phyloP scores from a whole-genome alignment of 2,329 filamentous ascomycete species.

The Periconia sp. region DNA sequence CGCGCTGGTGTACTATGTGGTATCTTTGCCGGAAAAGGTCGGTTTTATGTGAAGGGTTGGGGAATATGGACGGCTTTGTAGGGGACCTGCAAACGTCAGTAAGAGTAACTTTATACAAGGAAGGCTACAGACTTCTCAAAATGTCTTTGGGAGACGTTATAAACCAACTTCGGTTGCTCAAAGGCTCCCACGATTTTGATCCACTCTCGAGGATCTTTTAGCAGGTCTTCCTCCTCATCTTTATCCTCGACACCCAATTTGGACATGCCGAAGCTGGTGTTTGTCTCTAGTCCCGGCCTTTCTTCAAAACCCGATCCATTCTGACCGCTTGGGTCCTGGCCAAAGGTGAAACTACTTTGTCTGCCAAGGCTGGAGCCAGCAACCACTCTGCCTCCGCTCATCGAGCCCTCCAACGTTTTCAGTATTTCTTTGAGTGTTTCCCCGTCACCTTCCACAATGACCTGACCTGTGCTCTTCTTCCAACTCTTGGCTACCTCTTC shows the following conservation, averaged over 20 bases:
- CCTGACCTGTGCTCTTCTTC: conserved; percentile 86
- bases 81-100: conserved; percentile 38
- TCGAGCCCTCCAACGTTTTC: conserved; percentile 80
- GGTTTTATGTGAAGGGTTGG: conserved; percentile 79
- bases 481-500: conserved; percentile 89
- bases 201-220: conserved; percentile 76
- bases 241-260: conserved; percentile 56
- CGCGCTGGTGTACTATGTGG: conserved; percentile 86
- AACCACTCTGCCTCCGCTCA: conserved; percentile 78
- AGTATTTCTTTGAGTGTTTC: conserved; percentile 77
- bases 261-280: conserved; percentile 64
- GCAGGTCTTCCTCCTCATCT: conserved; percentile 60
- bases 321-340: conserved; percentile 39
- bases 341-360: conserved; percentile 67
- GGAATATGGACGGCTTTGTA: conserved; percentile 56
- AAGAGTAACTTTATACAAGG: rapidly evolving
- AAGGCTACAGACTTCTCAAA: conserved; percentile 68
- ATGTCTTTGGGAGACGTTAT: conserved; percentile 81
- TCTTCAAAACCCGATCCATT: conserved; percentile 1
- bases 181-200: conserved; percentile 81
- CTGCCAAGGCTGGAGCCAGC: conserved; percentile 58
- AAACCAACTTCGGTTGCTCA: conserved; percentile 77
- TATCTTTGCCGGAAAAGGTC: conserved; percentile 86
- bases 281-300: conserved; percentile 55
- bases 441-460: conserved; percentile 81